Percentiles rank a stretch among this genome's conserved stretches.
phyloP scores from a whole-genome alignment of 495 filamentous ascomycete species.

The Aspergillus nidulans region DNA sequence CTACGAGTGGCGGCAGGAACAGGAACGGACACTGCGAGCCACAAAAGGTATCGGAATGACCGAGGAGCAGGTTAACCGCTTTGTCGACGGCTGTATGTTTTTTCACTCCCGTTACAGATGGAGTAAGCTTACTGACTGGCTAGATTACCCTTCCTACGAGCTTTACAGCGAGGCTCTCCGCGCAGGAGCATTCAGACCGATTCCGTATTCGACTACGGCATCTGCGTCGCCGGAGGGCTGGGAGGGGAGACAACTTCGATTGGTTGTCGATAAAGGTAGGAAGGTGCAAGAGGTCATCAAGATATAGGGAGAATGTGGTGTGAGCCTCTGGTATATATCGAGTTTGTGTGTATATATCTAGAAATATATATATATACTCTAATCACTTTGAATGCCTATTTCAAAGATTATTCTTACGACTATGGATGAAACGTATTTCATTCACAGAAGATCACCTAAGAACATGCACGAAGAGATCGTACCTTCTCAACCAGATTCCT shows the following conservation, averaged over 20 bases:
- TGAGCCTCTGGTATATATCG: background rate
- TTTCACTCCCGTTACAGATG: background rate
- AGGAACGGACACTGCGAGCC: constrained; percentile 65
- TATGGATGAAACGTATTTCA: no score
- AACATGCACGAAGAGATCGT: no score
- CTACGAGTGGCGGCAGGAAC: constrained; percentile 82
- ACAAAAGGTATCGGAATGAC: constrained; percentile 74
- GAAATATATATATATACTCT: background rate
- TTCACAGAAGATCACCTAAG: no score
- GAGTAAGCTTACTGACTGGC: background rate
- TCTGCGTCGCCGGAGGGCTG: constrained; percentile 29
- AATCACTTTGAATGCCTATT: no score
- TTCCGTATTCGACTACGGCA: constrained; percentile 12
- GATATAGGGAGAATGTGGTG: constrained; percentile 32
- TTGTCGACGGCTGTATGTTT: constrained; percentile 63
- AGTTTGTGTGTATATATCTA: background rate
- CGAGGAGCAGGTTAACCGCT: constrained; percentile 59
- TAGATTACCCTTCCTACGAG: constrained; percentile 66
- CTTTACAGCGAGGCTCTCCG: constrained; percentile 68
- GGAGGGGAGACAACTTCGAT: constrained; percentile 56
- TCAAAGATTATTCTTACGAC: no score
- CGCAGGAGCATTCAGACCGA: constrained; percentile 53
- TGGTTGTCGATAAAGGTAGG: constrained; percentile 67
- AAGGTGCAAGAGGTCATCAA: constrained; percentile 53
- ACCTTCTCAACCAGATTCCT: no score